Conservation (phyloP, 768 basidiomycete genomes). For the Rhodotorula paludigena region DNA sequence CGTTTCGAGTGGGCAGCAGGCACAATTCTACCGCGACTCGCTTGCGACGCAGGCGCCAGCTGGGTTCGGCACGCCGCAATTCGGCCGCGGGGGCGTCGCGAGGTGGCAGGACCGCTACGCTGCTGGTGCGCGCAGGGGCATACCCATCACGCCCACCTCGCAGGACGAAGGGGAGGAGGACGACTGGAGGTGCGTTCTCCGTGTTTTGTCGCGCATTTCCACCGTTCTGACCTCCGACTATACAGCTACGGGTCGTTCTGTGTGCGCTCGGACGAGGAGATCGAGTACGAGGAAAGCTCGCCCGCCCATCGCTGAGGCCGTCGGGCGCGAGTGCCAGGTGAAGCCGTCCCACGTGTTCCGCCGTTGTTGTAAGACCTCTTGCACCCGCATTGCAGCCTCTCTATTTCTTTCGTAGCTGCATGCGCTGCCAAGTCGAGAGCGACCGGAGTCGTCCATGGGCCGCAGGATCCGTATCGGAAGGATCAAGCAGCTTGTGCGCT, state of each 20-base stretch:
- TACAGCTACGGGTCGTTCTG: conserved; percentile 33
- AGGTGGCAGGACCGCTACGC: conserved; percentile 4
- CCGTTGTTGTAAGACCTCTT: too few species aligned
- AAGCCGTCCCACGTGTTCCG: background rate
- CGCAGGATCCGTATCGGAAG: too few species aligned
- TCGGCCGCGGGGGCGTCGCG: background rate
- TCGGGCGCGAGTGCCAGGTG: too few species aligned
- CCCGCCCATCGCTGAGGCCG: background rate
- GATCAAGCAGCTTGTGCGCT: background rate
- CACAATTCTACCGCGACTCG: conserved; percentile 18
- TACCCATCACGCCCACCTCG: conserved; percentile 7
- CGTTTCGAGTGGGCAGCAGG: conserved; percentile 2
- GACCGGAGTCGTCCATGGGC: too few species aligned
- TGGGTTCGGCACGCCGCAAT: conserved; percentile 7
- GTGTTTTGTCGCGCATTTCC: background rate
- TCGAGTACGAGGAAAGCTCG: conserved; percentile 19
- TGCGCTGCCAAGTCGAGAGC: too few species aligned
- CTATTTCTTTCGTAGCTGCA: too few species aligned
- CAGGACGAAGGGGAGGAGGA: conserved; percentile 1
- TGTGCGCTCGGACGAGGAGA: conserved; percentile 29
- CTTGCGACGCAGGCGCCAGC: conserved; percentile 20
- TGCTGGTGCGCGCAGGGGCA: background rate
- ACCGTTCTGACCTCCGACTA: too few species aligned
- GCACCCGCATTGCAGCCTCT: too few species aligned
- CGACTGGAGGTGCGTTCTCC: conserved; percentile 21